Evolutionary conservation across 2,329 filamentous ascomycete species (phyloP).

Genomic region (Diplodia scrobiculata): DNA sequence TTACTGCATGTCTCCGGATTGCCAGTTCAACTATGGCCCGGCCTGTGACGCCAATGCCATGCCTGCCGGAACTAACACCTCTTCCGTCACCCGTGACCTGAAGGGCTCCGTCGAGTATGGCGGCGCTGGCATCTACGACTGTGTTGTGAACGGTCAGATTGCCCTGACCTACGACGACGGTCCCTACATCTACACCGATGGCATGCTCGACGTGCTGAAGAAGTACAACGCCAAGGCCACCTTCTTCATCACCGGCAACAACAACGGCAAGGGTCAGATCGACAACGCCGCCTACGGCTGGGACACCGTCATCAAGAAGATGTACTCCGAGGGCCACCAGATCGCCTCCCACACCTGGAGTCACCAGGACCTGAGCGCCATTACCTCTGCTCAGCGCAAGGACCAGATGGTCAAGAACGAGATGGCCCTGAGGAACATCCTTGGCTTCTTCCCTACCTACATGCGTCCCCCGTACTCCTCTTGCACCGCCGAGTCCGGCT

Average conservation of each 20-base stretch:
- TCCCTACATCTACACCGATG: slow-evolving; percentile 62
- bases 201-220: slow-evolving; percentile 63
- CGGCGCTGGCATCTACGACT: slow-evolving; percentile 59
- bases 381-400: slow-evolving; percentile 49
- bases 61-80: slow-evolving; percentile 60
- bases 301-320: slow-evolving; percentile 57
- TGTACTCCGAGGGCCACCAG: slow-evolving; percentile 60
- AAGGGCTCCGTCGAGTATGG: slow-evolving; percentile 61
- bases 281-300: slow-evolving; percentile 54
- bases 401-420: slow-evolving; percentile 58
- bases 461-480: slow-evolving; percentile 55
- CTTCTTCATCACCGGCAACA: slow-evolving; percentile 66
- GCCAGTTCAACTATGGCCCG: slow-evolving; percentile 63
- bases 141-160: slow-evolving; percentile 59
- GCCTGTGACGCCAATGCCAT: slow-evolving; percentile 62
- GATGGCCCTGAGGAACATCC: slow-evolving; percentile 58
- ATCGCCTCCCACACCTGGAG: slow-evolving; percentile 62
- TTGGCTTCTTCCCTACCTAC: slow-evolving; percentile 60
- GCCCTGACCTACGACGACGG: slow-evolving; percentile 70
- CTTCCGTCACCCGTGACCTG: slow-evolving; percentile 55
- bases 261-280: slow-evolving; percentile 59
- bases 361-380: slow-evolving; percentile 53
- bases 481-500: slow-evolving; percentile 47
- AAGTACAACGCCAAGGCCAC: slow-evolving; percentile 65
- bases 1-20: slow-evolving; percentile 64